Percentiles rank a stretch among this genome's conserved stretches.
Evolutionary conservation across 2,329 filamentous ascomycete species (phyloP).

Genomic region (Venturia nashicola): DNA sequence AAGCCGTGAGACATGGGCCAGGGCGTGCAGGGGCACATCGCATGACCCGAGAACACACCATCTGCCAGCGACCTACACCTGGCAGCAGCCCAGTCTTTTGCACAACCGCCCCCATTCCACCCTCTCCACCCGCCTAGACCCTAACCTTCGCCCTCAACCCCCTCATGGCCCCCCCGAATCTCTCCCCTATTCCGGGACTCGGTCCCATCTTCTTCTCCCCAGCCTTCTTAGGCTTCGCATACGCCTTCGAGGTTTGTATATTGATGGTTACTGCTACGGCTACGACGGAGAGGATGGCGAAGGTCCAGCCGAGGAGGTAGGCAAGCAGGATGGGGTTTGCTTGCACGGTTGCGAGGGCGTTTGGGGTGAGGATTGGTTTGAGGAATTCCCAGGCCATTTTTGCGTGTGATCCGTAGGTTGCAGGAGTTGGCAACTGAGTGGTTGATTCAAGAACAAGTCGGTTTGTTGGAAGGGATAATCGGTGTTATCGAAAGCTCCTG

Average conservation of each 20-base stretch:
- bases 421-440: neutral
- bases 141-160: constrained; percentile 4
- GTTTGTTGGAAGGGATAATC: neutral
- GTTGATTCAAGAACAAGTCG: neutral
- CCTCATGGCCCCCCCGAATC: neutral
- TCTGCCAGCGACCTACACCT: neutral
- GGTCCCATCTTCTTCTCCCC: constrained; percentile 4
- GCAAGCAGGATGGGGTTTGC: constrained; percentile 12
- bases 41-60: too few species aligned
- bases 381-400: constrained; percentile 13
- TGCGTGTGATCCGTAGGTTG: neutral
- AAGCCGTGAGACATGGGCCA: too few species aligned
- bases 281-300: constrained; percentile 6
- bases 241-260: constrained; percentile 11
- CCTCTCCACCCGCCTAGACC: neutral
- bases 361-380: constrained; percentile 12
- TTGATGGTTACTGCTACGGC: constrained; percentile 8
- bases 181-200: neutral
- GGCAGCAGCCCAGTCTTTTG: neutral
- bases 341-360: constrained; percentile 13
- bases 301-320: constrained; percentile 10
- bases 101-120: neutral
- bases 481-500: neutral
- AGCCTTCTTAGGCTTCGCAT: constrained; percentile 9
- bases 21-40: too few species aligned